Evolutionary conservation across 1,284 basidiomycete species (phyloP).

Genomic region (Austroboletus novae-zelandiae): DNA sequence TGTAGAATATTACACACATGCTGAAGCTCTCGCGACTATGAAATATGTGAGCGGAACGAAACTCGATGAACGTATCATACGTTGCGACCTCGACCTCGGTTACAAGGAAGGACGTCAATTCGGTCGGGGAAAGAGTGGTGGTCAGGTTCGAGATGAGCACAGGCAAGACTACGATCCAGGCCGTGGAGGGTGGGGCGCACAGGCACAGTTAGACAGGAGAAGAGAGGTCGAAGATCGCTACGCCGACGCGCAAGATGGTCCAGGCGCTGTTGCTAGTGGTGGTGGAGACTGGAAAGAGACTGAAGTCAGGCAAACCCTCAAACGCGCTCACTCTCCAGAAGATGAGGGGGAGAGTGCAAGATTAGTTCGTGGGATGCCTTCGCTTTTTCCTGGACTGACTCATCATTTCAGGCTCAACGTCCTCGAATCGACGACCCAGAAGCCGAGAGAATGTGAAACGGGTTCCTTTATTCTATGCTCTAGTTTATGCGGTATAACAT

Average conservation of each 20-base stretch:
- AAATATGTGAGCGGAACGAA: slow-evolving; percentile 96
- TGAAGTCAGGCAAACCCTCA: slow-evolving; percentile 46
- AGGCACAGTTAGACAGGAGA: slow-evolving; percentile 81
- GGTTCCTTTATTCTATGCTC: slow-evolving; percentile 16
- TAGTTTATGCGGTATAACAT: slow-evolving; percentile 14
- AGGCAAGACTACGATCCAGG: slow-evolving; percentile 96
- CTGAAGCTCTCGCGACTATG: slow-evolving; percentile 91
- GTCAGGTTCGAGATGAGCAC: slow-evolving; percentile 96
- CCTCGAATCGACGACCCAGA: slow-evolving; percentile 61
- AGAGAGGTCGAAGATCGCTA: slow-evolving; percentile 90
- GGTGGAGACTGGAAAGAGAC: slow-evolving; percentile 81
- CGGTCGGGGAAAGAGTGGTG: slow-evolving; percentile 94
- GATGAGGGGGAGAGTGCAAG: slow-evolving; percentile 60
- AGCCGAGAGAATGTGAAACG: slow-evolving; percentile 61
- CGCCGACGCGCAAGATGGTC: slow-evolving; percentile 76
- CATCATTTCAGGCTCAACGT: slow-evolving; percentile 43
- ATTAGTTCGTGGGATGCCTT: slow-evolving; percentile 42
- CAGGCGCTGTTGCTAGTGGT: slow-evolving; percentile 79
- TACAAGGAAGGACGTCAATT: slow-evolving; percentile 98
- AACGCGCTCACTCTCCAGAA: slow-evolving; percentile 68
- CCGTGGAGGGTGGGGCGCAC: slow-evolving; percentile 94
- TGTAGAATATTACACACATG: slow-evolving; percentile 97
- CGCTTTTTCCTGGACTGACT: slow-evolving; percentile 8
- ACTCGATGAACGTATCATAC: slow-evolving; percentile 98
- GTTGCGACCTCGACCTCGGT: slow-evolving; percentile 97